A percentile compares a stretch with the other conserved stretches of the same genome.
Conservation (phyloP, 768 basidiomycete species). For the Pleurotus ostreatus region DNA sequence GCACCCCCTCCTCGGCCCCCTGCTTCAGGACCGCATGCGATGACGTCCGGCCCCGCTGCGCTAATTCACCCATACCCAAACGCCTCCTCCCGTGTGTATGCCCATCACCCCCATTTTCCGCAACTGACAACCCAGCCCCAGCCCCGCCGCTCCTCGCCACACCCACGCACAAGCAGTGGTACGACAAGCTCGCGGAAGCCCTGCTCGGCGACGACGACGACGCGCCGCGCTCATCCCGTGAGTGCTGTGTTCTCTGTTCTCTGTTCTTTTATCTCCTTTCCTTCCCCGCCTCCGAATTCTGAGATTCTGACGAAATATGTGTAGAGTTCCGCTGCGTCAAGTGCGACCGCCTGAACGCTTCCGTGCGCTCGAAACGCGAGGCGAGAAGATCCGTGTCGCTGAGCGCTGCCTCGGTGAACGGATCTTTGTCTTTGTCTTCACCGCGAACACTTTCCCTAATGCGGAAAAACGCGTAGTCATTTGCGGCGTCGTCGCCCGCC, state of each 20-base stretch:
- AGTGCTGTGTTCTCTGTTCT: constrained; percentile 26
- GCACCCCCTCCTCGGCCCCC: constrained; percentile 17
- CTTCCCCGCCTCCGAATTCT: constrained; percentile 2
- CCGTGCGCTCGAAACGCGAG: constrained; percentile 33
- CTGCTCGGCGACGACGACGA: constrained; percentile 82
- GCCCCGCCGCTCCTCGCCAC: constrained; percentile 15
- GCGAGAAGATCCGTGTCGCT: constrained; percentile 14
- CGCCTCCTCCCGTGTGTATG: neutral
- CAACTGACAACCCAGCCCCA: neutral
- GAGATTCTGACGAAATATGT: constrained; percentile 56
- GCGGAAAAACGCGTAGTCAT: neutral
- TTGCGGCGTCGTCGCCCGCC: constrained; percentile 8
- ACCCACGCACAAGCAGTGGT: constrained; percentile 70
- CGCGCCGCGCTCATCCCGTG: constrained; percentile 44
- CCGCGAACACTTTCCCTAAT: neutral
- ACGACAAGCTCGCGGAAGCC: constrained; percentile 84
- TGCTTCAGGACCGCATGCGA: neutral
- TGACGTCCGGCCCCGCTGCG: constrained; percentile 28
- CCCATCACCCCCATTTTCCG: too few species aligned
- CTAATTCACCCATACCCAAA: constrained; percentile 12
- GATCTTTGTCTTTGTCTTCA: neutral
- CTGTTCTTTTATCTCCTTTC: neutral
- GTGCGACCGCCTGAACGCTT: constrained; percentile 78
- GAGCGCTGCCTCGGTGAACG: constrained; percentile 10
- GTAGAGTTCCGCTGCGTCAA: constrained; percentile 84